Base-by-base conservation (phyloP, 257 asterid genomes). In the Mitragyna speciosa region DNA sequence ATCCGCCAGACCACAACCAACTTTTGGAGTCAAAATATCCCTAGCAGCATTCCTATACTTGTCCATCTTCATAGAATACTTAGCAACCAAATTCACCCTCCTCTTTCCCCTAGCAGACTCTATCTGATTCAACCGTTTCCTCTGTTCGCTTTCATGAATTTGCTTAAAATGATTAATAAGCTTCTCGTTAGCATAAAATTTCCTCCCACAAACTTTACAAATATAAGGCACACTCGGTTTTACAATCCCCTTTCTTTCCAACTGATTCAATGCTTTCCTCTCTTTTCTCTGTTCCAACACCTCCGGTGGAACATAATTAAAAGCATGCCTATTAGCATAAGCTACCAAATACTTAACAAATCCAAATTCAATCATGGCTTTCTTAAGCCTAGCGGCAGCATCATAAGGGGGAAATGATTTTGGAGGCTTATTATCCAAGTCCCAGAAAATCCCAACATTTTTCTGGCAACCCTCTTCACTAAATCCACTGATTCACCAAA, bases 161-260 rank as follows among this genome's bases (percentile, higher is more conserved):
- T 90, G 92, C 92, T 84, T 93, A 78, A 96, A 96, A 87, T 96
- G 98, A 77, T 92, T 89, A 3, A 82, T 83, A 43, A 90, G 85
- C 85, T 79, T 93, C 84, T 91, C 94, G 48, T 91, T 87, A 16
- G 83, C 82, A 61, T 89, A 86, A 78, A 94, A 96, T 85, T 91
- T 94, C 83, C 97, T 91, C 80, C 97, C 99, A 79, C 99, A 96
- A 78, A 94, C 98, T 63, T 89, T 81, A 86, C 99, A 96, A 15
- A 72, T 30, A 73, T 88, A 90, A 3, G 97, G 96, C 49, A 89
- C 97, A 19, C 70, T 79, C 1, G 87, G 92, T 88, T 80, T 89
- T 66, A 91, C 84, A 70, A 83, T 82, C 30, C 97, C 96, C 45
- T 36, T 77, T 26, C 80, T 88, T 70, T 93, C 99, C 49, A 93